Evolutionary conservation across 1,284 basidiomycete genomes (phyloP).

Genomic region (Xerocomus minutiporus): DNA sequence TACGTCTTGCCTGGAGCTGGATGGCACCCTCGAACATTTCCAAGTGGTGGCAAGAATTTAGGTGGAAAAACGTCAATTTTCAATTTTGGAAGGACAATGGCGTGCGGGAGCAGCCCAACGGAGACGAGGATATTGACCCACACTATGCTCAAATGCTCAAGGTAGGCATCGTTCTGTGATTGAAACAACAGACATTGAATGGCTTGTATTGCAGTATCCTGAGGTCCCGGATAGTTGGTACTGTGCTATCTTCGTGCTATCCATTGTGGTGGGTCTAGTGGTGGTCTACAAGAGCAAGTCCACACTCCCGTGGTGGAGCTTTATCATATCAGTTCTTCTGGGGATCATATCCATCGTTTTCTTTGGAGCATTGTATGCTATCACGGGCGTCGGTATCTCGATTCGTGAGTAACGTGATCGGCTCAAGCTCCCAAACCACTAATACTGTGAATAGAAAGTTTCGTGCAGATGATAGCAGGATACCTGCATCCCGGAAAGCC

Average conservation of each 20-base stretch:
- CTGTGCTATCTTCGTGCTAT: constrained; percentile 34
- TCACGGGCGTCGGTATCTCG: constrained; percentile 47
- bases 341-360: constrained; percentile 43
- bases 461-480: constrained; percentile 58
- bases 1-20: too few relatives aligned
- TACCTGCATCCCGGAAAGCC: constrained; percentile 59
- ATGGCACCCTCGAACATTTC: too few relatives aligned
- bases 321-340: constrained; percentile 40
- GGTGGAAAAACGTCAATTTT: too few relatives aligned
- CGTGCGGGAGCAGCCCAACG: too few relatives aligned
- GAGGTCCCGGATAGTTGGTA: constrained; percentile 50
- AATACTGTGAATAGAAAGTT: constrained; percentile 11
- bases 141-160: constrained; percentile 54
- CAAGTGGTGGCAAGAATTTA: too few relatives aligned
- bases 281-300: constrained; percentile 48
- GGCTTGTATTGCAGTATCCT: constrained; percentile 34
- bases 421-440: not conserved
- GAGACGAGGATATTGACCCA: too few relatives aligned
- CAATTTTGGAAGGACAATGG: too few relatives aligned
- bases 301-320: constrained; percentile 52
- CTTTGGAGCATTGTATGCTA: constrained; percentile 46
- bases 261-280: constrained; percentile 40
- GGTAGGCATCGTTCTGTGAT: constrained; percentile 23
- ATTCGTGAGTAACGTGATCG: constrained; percentile 36
- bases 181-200: not conserved